Evolutionary conservation across 495 filamentous ascomycete species (phyloP).

Genomic region (Neurospora sp.): DNA sequence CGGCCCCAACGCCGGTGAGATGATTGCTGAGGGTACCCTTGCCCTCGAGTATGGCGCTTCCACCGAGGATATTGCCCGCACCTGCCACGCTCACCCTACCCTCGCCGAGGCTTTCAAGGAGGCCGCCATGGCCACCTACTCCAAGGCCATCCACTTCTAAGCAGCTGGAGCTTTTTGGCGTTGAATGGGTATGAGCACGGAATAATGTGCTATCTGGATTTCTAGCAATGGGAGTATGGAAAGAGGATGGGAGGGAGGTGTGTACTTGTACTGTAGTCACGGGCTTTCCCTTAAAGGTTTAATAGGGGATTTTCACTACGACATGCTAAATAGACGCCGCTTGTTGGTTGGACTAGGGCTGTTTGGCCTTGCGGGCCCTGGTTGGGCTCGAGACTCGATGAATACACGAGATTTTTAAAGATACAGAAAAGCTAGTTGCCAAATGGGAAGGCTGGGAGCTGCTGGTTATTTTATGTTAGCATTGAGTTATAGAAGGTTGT

Average conservation of each 20-base stretch:
- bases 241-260: neutral
- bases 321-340: slow-evolving; percentile 6
- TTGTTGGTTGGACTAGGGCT: neutral
- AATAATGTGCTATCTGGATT: neutral
- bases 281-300: slow-evolving; percentile 11
- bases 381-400: neutral
- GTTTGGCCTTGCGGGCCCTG: neutral
- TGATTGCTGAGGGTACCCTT: slow-evolving; percentile 96
- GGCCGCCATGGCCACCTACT: slow-evolving; percentile 96
- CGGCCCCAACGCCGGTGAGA: slow-evolving; percentile 91
- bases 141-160: slow-evolving; percentile 95
- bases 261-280: slow-evolving; percentile 19
- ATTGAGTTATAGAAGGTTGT: neutral
- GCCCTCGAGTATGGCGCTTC: slow-evolving; percentile 95
- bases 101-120: slow-evolving; percentile 98
- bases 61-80: slow-evolving; percentile 88
- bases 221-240: neutral
- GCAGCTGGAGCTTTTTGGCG: neutral
- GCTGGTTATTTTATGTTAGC: neutral
- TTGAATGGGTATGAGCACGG: neutral
- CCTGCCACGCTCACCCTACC: slow-evolving; percentile 94
- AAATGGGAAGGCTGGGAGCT: neutral
- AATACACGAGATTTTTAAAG: neutral
- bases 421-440: neutral
- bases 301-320: slow-evolving; percentile 8